Conservation (phyloP, 2,329 filamentous ascomycete species). For the Cercospora canescens region DNA sequence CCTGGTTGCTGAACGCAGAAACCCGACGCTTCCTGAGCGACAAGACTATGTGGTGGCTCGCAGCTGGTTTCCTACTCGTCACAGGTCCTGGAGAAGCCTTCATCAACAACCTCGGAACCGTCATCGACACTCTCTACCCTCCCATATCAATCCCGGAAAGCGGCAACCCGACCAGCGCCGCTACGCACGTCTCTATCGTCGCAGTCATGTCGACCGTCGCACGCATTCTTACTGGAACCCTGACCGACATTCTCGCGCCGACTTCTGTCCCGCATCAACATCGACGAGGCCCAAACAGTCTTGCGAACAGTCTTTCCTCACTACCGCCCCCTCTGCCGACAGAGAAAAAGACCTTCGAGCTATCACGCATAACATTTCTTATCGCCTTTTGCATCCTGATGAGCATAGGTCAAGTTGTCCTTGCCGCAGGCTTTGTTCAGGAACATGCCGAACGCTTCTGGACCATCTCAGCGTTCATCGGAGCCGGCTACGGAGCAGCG, state of each 20-base stretch:
- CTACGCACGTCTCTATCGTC: constrained; percentile 91
- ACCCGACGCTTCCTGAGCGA: constrained; percentile 83
- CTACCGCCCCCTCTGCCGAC: constrained; percentile 27
- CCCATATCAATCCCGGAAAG: constrained; percentile 57
- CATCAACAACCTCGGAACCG: constrained; percentile 93
- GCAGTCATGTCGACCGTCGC: constrained; percentile 88
- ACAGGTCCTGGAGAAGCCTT: constrained; percentile 96
- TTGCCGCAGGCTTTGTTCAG: constrained; percentile 75
- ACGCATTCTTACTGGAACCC: constrained; percentile 81
- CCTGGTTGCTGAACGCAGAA: constrained; percentile 87
- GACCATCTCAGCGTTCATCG: constrained; percentile 79
- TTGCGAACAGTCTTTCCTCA: constrained; percentile 43
- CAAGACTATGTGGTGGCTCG: constrained; percentile 93
- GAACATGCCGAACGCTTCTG: constrained; percentile 78
- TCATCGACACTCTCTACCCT: constrained; percentile 81
- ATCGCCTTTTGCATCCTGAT: constrained; percentile 73
- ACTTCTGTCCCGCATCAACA: constrained; percentile 53
- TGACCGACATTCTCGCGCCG: constrained; percentile 84
- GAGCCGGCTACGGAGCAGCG: constrained; percentile 91
- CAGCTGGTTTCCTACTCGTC: constrained; percentile 86
- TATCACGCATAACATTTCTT: constrained; percentile 81
- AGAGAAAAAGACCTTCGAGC: constrained; percentile 46
- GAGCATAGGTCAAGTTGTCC: constrained; percentile 70
- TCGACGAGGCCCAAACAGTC: constrained; percentile 49
- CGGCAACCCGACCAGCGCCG: constrained; percentile 59